Evolutionary conservation across 1,284 basidiomycete species (phyloP), one percentile per base, ranked within the genome.

Genomic region (Leucoagaricus sp.): DNA sequence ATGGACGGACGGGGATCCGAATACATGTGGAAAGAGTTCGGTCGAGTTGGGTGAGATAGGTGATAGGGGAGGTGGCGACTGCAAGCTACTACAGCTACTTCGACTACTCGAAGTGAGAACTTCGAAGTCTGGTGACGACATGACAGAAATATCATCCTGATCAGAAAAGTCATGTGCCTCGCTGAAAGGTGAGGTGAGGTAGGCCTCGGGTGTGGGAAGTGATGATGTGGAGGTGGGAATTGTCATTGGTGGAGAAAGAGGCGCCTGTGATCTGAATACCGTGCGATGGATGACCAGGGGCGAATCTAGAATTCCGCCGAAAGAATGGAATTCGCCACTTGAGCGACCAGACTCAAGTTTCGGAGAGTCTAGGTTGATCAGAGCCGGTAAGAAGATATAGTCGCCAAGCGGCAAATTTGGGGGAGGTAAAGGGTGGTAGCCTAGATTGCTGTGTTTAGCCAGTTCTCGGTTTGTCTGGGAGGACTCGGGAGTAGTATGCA

Each of bases 161-260:
- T 58, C 33, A 28, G n/a, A 28, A 1, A 38, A 10, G 45, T 55
- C 45, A 41, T 48, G 25, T 46, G 47, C 31, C 7, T 17, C 31
- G 4, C 23, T 21, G 33, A 6, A 13, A n/a, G 42, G 53, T 28
- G 45, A 42, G 38, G 36, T 51, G 4, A 40, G 21, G 21, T 7
- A 21, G 9, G 44, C 3, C 10, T 55, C 55, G 21, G 23, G 34
- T 5, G 13, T 4, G 8, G 65, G 62, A 15, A 65, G 53, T 19
- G 58, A 57, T 13, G 53, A 42, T 5, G 58, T 64, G 5, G 56
- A 46, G 10, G 53, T 61, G 8, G 59, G 64, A 50, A 63, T 42
- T 3, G 64, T 66, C 15, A 59, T 59, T 12, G 62, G 64, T 28
- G 64, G 64, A 1, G 64, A 62, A 41, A 61, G 57, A 21, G 60